Evolutionary conservation across 2,329 filamentous ascomycete genomes (phyloP).

Genomic region (Endothia cerciana): DNA sequence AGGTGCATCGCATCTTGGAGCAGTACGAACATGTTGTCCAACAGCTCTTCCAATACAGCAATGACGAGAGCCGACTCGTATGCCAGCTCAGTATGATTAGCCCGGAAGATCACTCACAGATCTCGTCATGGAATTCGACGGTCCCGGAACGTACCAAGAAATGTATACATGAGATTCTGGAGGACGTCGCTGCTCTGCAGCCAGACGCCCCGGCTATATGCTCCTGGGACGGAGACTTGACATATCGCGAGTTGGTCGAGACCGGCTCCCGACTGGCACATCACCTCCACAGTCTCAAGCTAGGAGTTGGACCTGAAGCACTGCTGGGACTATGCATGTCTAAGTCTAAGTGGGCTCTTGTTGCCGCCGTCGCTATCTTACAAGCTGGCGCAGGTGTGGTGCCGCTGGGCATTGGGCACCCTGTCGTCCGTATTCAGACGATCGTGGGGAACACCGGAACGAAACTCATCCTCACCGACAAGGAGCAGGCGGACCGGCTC

Average conservation of each 20-base stretch:
- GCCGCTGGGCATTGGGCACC: constrained; percentile 43
- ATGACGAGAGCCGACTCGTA: neutral
- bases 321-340: constrained; percentile 42
- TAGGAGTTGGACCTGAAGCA: constrained; percentile 35
- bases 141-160: neutral
- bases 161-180: constrained; percentile 18
- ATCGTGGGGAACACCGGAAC: constrained; percentile 38
- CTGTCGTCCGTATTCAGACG: constrained; percentile 40
- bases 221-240: constrained; percentile 38
- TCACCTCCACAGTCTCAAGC: neutral
- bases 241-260: constrained; percentile 34
- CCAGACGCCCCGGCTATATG: constrained; percentile 35
- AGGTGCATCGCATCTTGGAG: neutral
- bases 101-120: neutral
- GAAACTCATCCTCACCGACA: constrained; percentile 25
- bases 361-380: constrained; percentile 40
- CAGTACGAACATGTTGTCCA: neutral
- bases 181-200: neutral
- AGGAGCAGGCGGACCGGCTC: neutral
- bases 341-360: constrained; percentile 39
- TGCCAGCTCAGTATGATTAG: neutral
- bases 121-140: neutral
- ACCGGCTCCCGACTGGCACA: constrained; percentile 21
- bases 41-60: constrained; percentile 16
- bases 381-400: constrained; percentile 39